Evolutionary conservation across 331 rosid species (phyloP), one percentile per base, ranked within the genome.

Genomic region (Prunus yedoensis): DNA sequence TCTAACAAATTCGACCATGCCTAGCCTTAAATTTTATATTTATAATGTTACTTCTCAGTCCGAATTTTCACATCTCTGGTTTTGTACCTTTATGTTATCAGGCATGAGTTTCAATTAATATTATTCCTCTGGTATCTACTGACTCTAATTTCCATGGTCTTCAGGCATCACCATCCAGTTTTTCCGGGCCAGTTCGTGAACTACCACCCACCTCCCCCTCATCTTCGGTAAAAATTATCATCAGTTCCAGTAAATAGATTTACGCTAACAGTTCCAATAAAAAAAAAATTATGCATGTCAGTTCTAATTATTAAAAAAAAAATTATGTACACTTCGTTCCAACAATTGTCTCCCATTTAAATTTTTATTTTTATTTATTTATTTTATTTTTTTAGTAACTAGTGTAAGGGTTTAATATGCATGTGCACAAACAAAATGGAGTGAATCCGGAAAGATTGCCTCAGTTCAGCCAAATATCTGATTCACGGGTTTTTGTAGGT

Each of bases 201-300:
- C n/a, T n/a, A 58, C 87, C 86, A 49, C 87, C 91, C 63, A 76
- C 72, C 52, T 76, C 93, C 28, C 89, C 95, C 60, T 85, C 89
- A 41, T 75, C 85, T 47, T 62, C 76, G 82, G 93, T 87, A 83
- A 75, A 8, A 7, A 18, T 49, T 56, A 41, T 70, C 28, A 58
- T 58, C 50, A 17, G n/a, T 52, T 52, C 9, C 57, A 15, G 8
- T 52, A 52, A 16, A 52, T 65, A n/a, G n/a, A n/a, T n/a, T n/a
- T n/a, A n/a, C n/a, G n/a, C n/a, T n/a, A n/a, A n/a, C n/a, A n/a
- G n/a, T n/a, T n/a, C n/a, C n/a, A n/a, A n/a, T n/a, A n/a, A n/a
- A n/a, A n/a, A 52, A 52, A 52, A 17, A 52, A 4, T 0, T 15
- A 15, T 17, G 20, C 38, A 35, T 52, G 21, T 17, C 15, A 17